Evolutionary conservation across 2,329 filamentous ascomycete genomes (phyloP), one percentile per base, ranked within the genome.

Genomic region (Aspergillus jensenii): DNA sequence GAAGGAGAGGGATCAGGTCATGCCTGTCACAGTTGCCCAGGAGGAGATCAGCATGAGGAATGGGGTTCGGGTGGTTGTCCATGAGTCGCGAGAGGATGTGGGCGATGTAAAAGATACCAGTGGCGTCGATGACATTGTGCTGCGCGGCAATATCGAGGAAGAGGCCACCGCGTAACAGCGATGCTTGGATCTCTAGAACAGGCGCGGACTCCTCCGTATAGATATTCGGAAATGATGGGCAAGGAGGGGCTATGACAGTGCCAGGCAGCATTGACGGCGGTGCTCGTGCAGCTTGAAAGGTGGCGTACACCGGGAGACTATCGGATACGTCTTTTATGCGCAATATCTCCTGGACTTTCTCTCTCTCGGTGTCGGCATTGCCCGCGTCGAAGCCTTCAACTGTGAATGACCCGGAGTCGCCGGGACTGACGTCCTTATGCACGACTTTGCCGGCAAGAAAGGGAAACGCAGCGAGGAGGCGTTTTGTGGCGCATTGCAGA

Each of bases 251-350:
- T 7, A 76, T 60, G 6, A 71, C 35, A 12, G 65, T 53, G 3
- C 63, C 68, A 27, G 74, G 70, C 5, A 76, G 63, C 67, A 73
- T 69, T 6, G 54, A 56, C 12, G 70, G 62, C 1, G 73, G 71
- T 4, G 56, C 69, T n/a, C 62, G 49, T 1, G 60, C 59, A 2
- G 44, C 19, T 5, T 45, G 48, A 3, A 65, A 37, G 4, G 50
- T 41, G 2, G 27, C 41, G n/a, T 61, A 62, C 2, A 52, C 19
- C 1, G 58, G 41, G 19, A 48, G 27, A 8, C 37, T n/a, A 9
- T 23, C 4, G n/a, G 56, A 52, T 25, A 49, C 56, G 47, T 64
- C 60, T 11, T 56, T 47, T n/a, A 62, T 25, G 8, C 55, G 56
- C 3, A 65, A 37, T 35, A 64, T 52, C 11, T 17, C 7, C 6